phyloP scores from a whole-genome alignment of 108 stramenopile genomes.

The Fistulifera pelliculosa region DNA sequence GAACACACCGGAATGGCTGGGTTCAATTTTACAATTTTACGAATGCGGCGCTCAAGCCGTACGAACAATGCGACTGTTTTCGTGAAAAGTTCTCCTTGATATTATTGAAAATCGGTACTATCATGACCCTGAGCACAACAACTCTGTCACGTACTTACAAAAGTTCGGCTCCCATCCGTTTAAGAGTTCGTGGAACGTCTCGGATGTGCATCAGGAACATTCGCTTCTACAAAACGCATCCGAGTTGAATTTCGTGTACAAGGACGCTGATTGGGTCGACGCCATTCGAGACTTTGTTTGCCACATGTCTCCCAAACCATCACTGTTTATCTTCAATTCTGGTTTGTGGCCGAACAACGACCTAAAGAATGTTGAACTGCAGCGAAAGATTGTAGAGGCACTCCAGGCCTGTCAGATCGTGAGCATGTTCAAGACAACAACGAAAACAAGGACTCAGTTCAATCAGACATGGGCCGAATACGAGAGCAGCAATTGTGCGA shows the following conservation, averaged over 20 bases:
- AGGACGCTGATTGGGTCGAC: constrained; percentile 2
- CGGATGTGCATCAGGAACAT: neutral
- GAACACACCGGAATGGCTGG: neutral
- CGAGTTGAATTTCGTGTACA: no score
- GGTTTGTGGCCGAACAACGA: constrained; percentile 3
- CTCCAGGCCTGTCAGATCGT: neutral
- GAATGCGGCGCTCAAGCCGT: neutral
- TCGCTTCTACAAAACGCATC: neutral
- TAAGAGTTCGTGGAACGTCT: no score
- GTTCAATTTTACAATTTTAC: neutral
- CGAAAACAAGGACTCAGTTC: neutral
- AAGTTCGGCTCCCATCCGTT: neutral
- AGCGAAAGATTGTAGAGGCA: neutral
- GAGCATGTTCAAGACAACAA: constrained; percentile 2
- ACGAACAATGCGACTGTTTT: neutral
- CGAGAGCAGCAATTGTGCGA: neutral
- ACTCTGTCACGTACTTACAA: neutral
- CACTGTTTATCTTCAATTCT: constrained; percentile 6
- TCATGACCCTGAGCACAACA: neutral
- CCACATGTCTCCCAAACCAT: constrained; percentile 6
- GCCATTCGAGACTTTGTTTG: constrained; percentile 2
- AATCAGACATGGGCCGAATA: no score
- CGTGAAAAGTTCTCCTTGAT: neutral
- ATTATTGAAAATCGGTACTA: constrained; percentile 4
- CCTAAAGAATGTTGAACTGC: neutral